Percentiles rank a stretch among this genome's conserved stretches.
These are phyloP conservation scores for Beauveria rudraprayagi DNA, from an alignment of 2,329 filamentous ascomycete genomes.

Conservation along the genomic window DNA sequence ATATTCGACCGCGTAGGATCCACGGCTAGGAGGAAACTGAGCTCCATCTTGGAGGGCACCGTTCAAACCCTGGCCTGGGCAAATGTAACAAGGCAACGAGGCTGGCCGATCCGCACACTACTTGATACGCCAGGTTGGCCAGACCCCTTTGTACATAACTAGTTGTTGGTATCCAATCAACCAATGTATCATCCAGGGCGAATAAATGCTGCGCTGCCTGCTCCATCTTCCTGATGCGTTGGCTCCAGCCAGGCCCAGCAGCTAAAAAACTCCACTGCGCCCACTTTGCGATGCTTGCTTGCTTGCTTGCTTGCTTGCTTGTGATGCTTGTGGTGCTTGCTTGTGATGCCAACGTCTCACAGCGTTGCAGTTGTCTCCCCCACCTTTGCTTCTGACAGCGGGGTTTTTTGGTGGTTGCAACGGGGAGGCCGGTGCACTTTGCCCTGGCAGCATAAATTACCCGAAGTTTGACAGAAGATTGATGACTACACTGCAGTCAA, in stretches of 20 bases:
- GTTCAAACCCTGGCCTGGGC: neutral
- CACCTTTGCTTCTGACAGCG: neutral
- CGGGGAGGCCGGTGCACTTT: neutral
- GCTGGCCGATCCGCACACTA: constrained; percentile 6
- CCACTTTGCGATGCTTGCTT: neutral
- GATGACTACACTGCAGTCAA: no score
- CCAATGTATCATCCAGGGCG: neutral
- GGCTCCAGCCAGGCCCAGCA: neutral
- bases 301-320: neutral
- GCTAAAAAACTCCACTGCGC: neutral
- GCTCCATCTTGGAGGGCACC: neutral
- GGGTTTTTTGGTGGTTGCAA: neutral
- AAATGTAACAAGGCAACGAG: constrained; percentile 9
- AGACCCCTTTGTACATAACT: neutral
- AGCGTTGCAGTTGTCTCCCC: neutral
- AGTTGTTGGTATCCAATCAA: no score
- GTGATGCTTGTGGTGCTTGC: neutral
- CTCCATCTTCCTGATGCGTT: neutral
- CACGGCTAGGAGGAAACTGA: neutral
- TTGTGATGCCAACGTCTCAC: constrained; percentile 4
- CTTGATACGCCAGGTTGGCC: no score
- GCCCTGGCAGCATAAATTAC: neutral
- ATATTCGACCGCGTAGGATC: neutral
- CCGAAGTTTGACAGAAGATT: no score
- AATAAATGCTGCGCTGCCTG: neutral